Conservation (phyloP, 352 stramenopile genomes). For the Phytophthora quininea region DNA sequence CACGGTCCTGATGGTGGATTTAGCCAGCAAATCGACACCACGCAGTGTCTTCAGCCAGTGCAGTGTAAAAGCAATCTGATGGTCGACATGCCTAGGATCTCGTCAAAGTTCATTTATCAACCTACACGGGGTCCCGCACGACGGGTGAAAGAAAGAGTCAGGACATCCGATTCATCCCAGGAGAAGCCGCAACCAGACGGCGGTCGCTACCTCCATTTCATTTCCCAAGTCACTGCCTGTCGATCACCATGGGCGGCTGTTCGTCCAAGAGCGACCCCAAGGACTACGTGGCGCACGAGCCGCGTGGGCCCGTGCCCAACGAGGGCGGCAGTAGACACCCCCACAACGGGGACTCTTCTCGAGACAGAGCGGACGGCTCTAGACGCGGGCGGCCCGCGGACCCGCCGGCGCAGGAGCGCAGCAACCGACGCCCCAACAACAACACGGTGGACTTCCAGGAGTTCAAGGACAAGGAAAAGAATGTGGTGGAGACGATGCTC, state of each 20-base stretch:
- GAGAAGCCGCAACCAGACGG: background rate
- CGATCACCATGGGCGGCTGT: conserved; percentile 50
- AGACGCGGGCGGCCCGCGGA: conserved; percentile 3
- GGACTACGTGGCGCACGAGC: conserved; percentile 27
- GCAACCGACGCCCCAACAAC: conserved; percentile 34
- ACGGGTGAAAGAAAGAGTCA: conserved; percentile 3
- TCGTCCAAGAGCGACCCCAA: conserved; percentile 45
- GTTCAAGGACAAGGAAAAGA: conserved; percentile 89
- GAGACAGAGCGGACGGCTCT: conserved; percentile 5
- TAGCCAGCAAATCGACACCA: too few relatives aligned
- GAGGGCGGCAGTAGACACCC: conserved; percentile 2
- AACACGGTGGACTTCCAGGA: conserved; percentile 82
- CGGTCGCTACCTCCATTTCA: background rate
- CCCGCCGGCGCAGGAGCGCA: conserved; percentile 6
- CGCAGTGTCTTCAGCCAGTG: background rate
- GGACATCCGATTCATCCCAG: background rate
- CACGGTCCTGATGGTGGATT: too few relatives aligned
- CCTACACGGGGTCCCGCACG: background rate
- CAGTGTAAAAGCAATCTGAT: too few relatives aligned
- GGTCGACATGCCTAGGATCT: too few relatives aligned
- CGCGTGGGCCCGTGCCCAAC: conserved; percentile 2
- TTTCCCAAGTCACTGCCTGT: conserved; percentile 27
- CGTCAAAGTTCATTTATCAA: background rate
- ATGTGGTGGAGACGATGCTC: conserved; percentile 88
- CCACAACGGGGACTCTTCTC: conserved; percentile 3